A percentile compares a stretch with the other conserved stretches of the same genome.
These are phyloP conservation scores for Neurospora africana DNA, from an alignment of 495 filamentous ascomycete species.

Conservation along the genomic window DNA sequence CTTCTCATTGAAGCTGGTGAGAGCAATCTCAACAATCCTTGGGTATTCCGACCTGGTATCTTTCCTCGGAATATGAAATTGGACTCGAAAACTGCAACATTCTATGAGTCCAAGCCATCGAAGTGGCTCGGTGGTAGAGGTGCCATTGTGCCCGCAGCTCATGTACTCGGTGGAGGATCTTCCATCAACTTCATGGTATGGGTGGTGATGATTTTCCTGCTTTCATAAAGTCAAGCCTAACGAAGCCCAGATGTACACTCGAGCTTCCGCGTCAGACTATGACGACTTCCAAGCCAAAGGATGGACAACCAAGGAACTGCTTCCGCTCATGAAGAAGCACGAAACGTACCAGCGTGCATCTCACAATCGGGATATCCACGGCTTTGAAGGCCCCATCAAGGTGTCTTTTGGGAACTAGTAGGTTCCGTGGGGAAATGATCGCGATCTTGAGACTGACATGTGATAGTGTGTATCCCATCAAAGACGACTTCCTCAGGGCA, in stretches of 20 bases:
- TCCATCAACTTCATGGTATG: conserved; percentile 72
- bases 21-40: conserved; percentile 74
- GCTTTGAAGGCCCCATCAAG: conserved; percentile 74
- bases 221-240: conserved; percentile 3
- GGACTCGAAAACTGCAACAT: conserved; percentile 77
- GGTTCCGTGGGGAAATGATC: conserved; percentile 5
- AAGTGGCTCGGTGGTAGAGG: conserved; percentile 60
- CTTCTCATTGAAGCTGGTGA: conserved; percentile 71
- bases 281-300: conserved; percentile 77
- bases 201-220: not conserved
- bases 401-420: conserved; percentile 71
- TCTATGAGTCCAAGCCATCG: conserved; percentile 69
- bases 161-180: conserved; percentile 67
- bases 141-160: conserved; percentile 69
- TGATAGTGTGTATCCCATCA: conserved; percentile 49
- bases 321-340: conserved; percentile 75
- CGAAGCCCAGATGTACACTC: conserved; percentile 63
- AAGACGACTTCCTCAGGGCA: conserved; percentile 73
- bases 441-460: not conserved
- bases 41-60: conserved; percentile 70
- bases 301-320: conserved; percentile 67
- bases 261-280: conserved; percentile 72
- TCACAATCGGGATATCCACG: conserved; percentile 67
- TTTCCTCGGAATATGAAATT: conserved; percentile 48
- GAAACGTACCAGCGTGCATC: conserved; percentile 73